Base-by-base conservation (phyloP, 768 basidiomycete genomes). In the Leucocoprinus sp. region DNA sequence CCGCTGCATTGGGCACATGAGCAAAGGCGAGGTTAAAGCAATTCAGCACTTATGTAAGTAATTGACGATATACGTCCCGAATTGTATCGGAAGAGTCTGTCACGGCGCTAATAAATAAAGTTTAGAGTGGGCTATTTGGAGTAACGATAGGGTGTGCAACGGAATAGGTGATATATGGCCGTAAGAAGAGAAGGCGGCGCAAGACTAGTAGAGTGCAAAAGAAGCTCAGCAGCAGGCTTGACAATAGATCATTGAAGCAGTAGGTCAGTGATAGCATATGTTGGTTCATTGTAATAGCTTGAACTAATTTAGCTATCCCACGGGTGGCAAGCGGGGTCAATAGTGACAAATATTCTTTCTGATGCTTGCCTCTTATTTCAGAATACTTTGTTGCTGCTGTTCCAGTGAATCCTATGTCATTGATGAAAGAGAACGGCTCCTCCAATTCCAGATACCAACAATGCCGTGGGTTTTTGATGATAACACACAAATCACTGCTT, bases 361-460 rank as follows among this genome's bases (percentile, higher is more conserved):
- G 3, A 47, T 47, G 46, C 22, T 41, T 7, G 21, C 46, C 18
- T 22, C 39, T 28, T 7, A 41, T 14, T 24, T 11, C 3, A 11
- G 28, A 8, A 14, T 41, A 2, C 27, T 48, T 6, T 48, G 46
- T n/a, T 42, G 40, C n/a, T 48, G 46, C 19, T 8, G 39, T 8
- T 15, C 17, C n/a, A 28, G 39, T 4, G 37, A 19, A 7, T 23
- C 22, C 8, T 9, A 15, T 8, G 26, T 15, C 8, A 1, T 12
- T 2, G 39, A 48, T 21, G 46, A 48, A 27, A 39, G 34, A 14
- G 38, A 22, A 26, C 24, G 46, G 18, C 39, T 48, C 7, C 29
- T 48, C 4, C 46, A 48, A 18, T 48, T 41, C 19, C 39, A 48
- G 29, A 48, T 48, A 23, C 46, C 46, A 27, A 36, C 40, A 18